Base-by-base conservation (phyloP, 176 grass and related monocot species). In the Saccharum spontaneum region DNA sequence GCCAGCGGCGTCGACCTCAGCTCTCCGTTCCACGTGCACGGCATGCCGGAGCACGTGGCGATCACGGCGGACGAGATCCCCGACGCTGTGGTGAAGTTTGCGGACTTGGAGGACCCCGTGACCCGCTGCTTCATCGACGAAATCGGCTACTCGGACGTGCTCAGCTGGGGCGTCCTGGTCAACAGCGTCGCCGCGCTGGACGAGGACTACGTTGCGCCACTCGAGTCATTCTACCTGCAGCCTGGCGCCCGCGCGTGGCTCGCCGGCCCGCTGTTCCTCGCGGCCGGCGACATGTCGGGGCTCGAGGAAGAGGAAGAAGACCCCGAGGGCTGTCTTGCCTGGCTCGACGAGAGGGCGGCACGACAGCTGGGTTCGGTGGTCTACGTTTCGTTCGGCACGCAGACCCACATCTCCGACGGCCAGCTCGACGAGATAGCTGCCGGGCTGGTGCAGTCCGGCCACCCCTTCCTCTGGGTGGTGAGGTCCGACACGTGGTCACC, bases 371-470 rank as follows among this genome's bases (percentile, higher is more conserved):
- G 63, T 30, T 77, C 88, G 8, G 92, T 89, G 48, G 54, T 94
- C 46, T 94, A 89, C 86, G 81, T 94, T 13, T 92, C 90, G 9
- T 97, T 97, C 34, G 92, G 92, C 57, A 94, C 90, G 20, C 80
- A 92, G 77, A 55, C 83, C 0, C 76, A 92, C 26, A 7, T 94
- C 68, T 11, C 83, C 33, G 77, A 86, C 37, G 78, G 33, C 39
- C 86, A 94, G 78, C 92, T 94, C 10, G 88, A 92, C 13, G 90
- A 97, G 90, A 40, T 94, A 5, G 86, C 74, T 0, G 45, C 28
- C 2, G 90, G 94, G 36, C 69, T 97, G 14, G 86, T 83, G 10
- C 83, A 23, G 10, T 92, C 80, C 2, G 90, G 80, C 8, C 44
- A 89, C 75, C 38, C 33, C 0, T 97, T 94, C 87, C 77, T 96